phyloP scores from a whole-genome alignment of 2,329 filamentous ascomycete species.

The Verticillium tricorpus region DNA sequence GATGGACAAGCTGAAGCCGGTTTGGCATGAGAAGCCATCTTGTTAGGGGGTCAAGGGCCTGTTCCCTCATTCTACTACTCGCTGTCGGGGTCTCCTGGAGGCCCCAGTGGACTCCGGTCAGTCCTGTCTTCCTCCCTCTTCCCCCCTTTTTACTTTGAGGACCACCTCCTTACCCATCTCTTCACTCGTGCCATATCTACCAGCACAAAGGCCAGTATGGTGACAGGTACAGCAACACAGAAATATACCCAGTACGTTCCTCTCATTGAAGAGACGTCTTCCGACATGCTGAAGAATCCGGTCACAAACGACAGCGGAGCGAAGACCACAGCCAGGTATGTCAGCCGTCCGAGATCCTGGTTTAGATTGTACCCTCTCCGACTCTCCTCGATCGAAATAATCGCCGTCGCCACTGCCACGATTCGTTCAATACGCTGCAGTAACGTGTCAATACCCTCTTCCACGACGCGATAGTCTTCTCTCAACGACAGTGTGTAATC shows the following conservation, averaged over 20 bases:
- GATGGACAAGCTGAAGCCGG: not conserved
- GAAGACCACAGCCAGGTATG: conserved; percentile 26
- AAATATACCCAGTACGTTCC: conserved; percentile 15
- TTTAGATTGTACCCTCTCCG: conserved; percentile 22
- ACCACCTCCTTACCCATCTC: not conserved
- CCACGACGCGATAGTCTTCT: conserved; percentile 18
- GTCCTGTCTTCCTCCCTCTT: not conserved
- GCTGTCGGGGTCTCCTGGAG: not conserved
- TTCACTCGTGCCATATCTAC: not conserved
- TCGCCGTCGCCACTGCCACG: conserved; percentile 23
- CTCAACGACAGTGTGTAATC: conserved; percentile 8
- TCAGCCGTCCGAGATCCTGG: conserved; percentile 24
- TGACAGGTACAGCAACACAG: conserved; percentile 17
- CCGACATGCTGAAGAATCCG: conserved; percentile 24
- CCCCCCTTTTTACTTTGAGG: not conserved
- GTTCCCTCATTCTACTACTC: not conserved
- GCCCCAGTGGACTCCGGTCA: not conserved
- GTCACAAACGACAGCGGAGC: conserved; percentile 25
- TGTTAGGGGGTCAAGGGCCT: not conserved
- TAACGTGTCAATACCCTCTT: conserved; percentile 22
- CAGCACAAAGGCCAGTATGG: conserved; percentile 7
- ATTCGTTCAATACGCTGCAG: conserved; percentile 25
- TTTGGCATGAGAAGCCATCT: not conserved
- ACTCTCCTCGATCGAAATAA: conserved; percentile 24
- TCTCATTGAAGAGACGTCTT: conserved; percentile 13